A percentile compares a stretch with the other conserved stretches of the same genome.
Conservation (phyloP, 371 early-diverging fungal genomes). For the Rhizopus sp. region DNA sequence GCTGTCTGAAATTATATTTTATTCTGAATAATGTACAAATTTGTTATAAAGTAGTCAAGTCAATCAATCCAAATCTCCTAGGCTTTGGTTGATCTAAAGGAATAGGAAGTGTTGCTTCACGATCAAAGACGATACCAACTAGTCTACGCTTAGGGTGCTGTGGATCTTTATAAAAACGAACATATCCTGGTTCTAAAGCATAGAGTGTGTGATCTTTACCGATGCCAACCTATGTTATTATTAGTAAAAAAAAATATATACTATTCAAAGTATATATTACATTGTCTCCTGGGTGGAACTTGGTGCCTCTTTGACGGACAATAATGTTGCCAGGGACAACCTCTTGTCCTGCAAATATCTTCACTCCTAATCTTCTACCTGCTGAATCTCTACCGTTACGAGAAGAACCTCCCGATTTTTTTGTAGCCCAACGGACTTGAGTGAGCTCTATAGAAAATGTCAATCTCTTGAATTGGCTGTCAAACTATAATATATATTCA, state of each 20-base stretch:
- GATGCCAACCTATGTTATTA: slow-evolving; percentile 67
- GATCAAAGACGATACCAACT: slow-evolving; percentile 76
- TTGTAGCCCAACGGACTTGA: slow-evolving; percentile 90
- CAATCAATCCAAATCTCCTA: slow-evolving; percentile 74
- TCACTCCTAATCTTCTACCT: slow-evolving; percentile 93
- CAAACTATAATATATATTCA: neutral
- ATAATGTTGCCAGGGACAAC: slow-evolving; percentile 91
- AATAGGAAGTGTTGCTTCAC: slow-evolving; percentile 68
- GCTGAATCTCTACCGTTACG: slow-evolving; percentile 93
- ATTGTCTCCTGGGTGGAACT: slow-evolving; percentile 89
- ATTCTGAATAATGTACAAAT: slow-evolving; percentile 4
- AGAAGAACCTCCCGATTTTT: slow-evolving; percentile 91
- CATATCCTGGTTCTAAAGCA: slow-evolving; percentile 83
- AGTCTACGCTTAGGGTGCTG: slow-evolving; percentile 69
- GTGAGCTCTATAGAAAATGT: slow-evolving; percentile 14
- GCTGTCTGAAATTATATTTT: neutral
- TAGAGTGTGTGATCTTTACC: slow-evolving; percentile 93
- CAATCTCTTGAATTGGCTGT: neutral
- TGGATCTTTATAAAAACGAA: slow-evolving; percentile 81
- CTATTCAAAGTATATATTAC: slow-evolving; percentile 41
- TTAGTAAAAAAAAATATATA: neutral
- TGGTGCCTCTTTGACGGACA: slow-evolving; percentile 91
- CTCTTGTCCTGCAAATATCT: slow-evolving; percentile 82
- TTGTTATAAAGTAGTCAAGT: slow-evolving; percentile 51
- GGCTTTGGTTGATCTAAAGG: slow-evolving; percentile 66